phyloP scores from a whole-genome alignment of 2,329 filamentous ascomycete genomes.

The Cyclaneusma minus region DNA sequence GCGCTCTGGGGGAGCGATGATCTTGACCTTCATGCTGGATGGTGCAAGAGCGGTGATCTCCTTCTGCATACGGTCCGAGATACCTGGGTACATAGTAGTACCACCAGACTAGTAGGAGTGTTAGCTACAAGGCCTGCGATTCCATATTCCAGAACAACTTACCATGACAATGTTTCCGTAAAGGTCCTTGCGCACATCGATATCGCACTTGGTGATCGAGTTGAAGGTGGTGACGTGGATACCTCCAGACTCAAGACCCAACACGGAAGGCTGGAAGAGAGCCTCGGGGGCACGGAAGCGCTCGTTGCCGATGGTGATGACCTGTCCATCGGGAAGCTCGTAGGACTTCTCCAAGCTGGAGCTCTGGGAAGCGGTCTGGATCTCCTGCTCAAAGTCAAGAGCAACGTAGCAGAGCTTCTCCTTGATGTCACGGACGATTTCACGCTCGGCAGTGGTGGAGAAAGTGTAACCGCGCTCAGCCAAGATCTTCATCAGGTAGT shows the following conservation, averaged over 20 bases:
- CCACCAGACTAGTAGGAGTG: slow-evolving; percentile 66
- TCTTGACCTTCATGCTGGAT: slow-evolving; percentile 99
- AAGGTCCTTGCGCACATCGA: slow-evolving; percentile 99
- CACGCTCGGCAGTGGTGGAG: slow-evolving; percentile 98
- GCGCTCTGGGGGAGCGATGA: slow-evolving; percentile 98
- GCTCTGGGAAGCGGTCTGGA: slow-evolving; percentile 98
- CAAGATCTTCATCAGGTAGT: slow-evolving; percentile 99
- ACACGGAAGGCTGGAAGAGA: slow-evolving; percentile 96
- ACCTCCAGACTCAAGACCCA: slow-evolving; percentile 96
- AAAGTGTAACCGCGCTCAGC: slow-evolving; percentile 99
- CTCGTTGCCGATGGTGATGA: slow-evolving; percentile 99
- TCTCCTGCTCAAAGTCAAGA: slow-evolving; percentile 99
- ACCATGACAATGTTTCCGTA: slow-evolving; percentile 99
- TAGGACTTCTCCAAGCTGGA: slow-evolving; percentile 99
- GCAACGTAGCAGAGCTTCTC: slow-evolving; percentile 99
- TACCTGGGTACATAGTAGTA: slow-evolving; percentile 99
- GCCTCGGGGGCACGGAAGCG: slow-evolving; percentile 99
- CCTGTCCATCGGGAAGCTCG: slow-evolving; percentile 96
- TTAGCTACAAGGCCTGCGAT: slow-evolving; percentile 7
- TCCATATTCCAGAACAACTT: slow-evolving; percentile 27
- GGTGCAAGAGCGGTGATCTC: slow-evolving; percentile 98
- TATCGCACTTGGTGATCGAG: slow-evolving; percentile 99
- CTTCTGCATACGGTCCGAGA: slow-evolving; percentile 99
- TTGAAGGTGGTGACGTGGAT: slow-evolving; percentile 99
- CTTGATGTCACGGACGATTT: slow-evolving; percentile 99